phyloP scores from a whole-genome alignment of 441 rosid genomes.

The Eutrema salsugineum region DNA sequence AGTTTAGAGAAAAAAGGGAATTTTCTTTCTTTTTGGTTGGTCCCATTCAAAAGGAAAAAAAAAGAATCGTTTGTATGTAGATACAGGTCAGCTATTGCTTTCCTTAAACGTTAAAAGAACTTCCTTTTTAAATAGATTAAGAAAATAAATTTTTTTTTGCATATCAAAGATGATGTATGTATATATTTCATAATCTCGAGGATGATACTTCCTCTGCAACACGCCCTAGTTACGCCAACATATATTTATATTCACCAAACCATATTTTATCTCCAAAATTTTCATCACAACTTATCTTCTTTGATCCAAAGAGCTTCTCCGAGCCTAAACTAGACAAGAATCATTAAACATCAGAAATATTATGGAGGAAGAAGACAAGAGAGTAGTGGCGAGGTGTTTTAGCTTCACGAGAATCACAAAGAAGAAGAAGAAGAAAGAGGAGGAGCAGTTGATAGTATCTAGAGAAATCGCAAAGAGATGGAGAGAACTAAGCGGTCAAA shows the following conservation, averaged over 20 bases:
- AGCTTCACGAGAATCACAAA: slow-evolving; percentile 14
- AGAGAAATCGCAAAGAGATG: slow-evolving; percentile 45
- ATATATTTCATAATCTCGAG: not conserved
- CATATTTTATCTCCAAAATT: not conserved
- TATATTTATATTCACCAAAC: slow-evolving; percentile 10
- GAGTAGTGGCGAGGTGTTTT: slow-evolving; percentile 14
- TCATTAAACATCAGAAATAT: not conserved
- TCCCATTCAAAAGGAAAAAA: not conserved
- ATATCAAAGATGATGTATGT: not conserved
- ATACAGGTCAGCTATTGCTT: slow-evolving; percentile 17
- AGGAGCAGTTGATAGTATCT: slow-evolving; percentile 20
- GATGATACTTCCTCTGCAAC: slow-evolving; percentile 13
- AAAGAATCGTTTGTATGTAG: not conserved
- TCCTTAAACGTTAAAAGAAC: slow-evolving; percentile 22
- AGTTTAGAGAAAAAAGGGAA: too few relatives aligned
- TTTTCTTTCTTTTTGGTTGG: not conserved
- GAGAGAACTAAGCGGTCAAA: slow-evolving; percentile 63
- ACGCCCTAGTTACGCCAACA: not conserved
- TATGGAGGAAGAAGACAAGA: slow-evolving; percentile 30
- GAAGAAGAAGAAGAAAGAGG: slow-evolving; percentile 31
- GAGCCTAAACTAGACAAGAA: not conserved
- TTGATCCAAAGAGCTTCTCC: slow-evolving; percentile 5
- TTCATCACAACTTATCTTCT: not conserved
- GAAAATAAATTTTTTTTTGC: not conserved
- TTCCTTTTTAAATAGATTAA: not conserved